Percentiles rank a stretch among this genome's conserved stretches.
Conservation (phyloP, 2,329 filamentous ascomycete species). For the Scedosporium minutisporum region DNA sequence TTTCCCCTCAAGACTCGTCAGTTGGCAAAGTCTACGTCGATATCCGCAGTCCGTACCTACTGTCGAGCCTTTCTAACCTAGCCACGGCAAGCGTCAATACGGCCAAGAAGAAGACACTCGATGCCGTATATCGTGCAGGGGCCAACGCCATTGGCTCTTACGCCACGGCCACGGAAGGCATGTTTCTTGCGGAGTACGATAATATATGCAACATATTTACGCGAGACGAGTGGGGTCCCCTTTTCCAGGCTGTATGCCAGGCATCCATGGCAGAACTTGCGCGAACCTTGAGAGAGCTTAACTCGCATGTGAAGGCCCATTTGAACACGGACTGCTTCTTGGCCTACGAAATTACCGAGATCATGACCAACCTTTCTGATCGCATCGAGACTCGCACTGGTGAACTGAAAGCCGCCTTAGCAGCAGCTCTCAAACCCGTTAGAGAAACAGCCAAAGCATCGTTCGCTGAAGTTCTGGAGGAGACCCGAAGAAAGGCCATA, state of each 20-base stretch:
- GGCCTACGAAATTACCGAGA: slow-evolving; percentile 89
- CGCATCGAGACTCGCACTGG: slow-evolving; percentile 74
- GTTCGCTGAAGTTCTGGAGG: slow-evolving; percentile 72
- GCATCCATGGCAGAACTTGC: slow-evolving; percentile 71
- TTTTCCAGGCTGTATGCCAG: slow-evolving; percentile 72
- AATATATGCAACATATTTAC: slow-evolving; percentile 82
- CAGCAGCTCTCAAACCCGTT: slow-evolving; percentile 78
- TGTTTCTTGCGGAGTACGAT: slow-evolving; percentile 82
- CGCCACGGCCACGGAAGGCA: slow-evolving; percentile 73
- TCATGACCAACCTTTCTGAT: slow-evolving; percentile 70
- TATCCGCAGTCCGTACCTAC: slow-evolving; percentile 78
- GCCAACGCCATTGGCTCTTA: slow-evolving; percentile 90
- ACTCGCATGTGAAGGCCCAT: slow-evolving; percentile 78
- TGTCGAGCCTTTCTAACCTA: slow-evolving; percentile 71
- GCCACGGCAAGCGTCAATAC: slow-evolving; percentile 79
- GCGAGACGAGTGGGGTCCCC: slow-evolving; percentile 71
- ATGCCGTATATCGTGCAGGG: slow-evolving; percentile 76
- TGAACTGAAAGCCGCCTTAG: slow-evolving; percentile 72
- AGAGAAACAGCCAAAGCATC: slow-evolving; percentile 87
- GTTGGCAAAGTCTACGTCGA: slow-evolving; percentile 79
- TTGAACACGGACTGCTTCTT: slow-evolving; percentile 87
- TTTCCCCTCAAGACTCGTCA: slow-evolving; percentile 49
- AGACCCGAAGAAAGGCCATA: slow-evolving; percentile 63
- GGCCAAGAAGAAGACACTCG: slow-evolving; percentile 68
- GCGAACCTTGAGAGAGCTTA: slow-evolving; percentile 78